Evolutionary conservation across 495 filamentous ascomycete genomes (phyloP), one percentile per base, ranked within the genome.

Genomic region (Aspergillus conjunctus): DNA sequence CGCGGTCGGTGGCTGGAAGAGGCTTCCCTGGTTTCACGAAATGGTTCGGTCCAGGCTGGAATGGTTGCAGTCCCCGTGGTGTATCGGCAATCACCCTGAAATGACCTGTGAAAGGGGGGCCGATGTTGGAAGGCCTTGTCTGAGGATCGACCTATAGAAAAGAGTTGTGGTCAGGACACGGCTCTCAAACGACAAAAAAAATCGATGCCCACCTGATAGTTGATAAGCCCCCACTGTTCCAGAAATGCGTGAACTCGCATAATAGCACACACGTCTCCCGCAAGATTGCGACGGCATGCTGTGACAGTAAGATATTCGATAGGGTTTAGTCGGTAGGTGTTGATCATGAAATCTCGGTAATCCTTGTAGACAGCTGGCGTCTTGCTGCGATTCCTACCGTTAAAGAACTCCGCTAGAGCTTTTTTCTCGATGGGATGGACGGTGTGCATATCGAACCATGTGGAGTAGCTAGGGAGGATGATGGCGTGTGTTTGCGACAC

Each of bases 341-440:
- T 98, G 73, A 98, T 93, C 94, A 98, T 98, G 74, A 98, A 98
- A 68, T 98, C 93, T 60, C 94, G 87, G 74, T 98, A 98, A 70
- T 98, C 94, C 75, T 97, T 97, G 75, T 98, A 98, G 15, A 97
- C 90, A n/a, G 91, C 87, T 5, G 90, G 87, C 0, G 94, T 98
- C 79, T 98, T 98, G 84, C 93, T 97, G 68, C 94, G 89, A 73
- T 98, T 98, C 43, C 95, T 85, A 73, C 85, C 91, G 77, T 98
- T 97, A 83, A 98, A 98, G 74, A 97, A 98, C 74, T 98, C 94
- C 2, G 93, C 92, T 54, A 98, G 77, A 8, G 91, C 90, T 70
- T 95, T 97, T 67, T 87, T 86, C 81, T 98, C 94, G 64, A 96
- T 89, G 43, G 82, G 81, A 71, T 96, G 87, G 64, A 98, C 87